Conservation (phyloP, 2,329 filamentous ascomycete genomes). For the Monilinia aucupariae region DNA sequence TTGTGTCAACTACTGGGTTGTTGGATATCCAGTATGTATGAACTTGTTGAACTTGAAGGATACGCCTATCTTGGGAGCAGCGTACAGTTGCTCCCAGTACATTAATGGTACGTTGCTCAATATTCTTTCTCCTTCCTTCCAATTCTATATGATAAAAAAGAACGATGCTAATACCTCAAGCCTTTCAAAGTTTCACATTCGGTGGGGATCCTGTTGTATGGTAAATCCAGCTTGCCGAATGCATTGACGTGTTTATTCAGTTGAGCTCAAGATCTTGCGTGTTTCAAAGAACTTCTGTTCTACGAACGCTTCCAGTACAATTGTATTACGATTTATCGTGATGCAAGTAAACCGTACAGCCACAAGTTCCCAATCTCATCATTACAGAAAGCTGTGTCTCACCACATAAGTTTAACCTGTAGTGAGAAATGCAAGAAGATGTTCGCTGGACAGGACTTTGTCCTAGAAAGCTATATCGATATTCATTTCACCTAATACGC, state of each 20-base stretch:
- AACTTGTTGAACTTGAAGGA: constrained; percentile 7
- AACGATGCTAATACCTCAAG: background rate
- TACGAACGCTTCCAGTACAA: constrained; percentile 9
- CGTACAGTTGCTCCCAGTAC: constrained; percentile 6
- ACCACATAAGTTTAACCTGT: background rate
- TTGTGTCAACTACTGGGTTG: background rate
- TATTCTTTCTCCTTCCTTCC: background rate
- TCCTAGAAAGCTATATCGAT: background rate
- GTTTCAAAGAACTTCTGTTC: background rate
- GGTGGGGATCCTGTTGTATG: constrained; percentile 8
- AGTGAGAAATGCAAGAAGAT: constrained; percentile 5
- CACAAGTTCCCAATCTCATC: background rate
- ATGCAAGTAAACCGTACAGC: constrained; percentile 13
- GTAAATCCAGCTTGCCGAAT: constrained; percentile 9
- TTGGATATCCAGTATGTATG: constrained; percentile 10
- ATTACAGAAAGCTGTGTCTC: constrained; percentile 6
- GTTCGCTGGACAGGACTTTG: background rate
- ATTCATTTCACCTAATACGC: background rate
- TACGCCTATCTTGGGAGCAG: constrained; percentile 8
- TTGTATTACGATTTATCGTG: background rate
- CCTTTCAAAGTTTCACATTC: background rate
- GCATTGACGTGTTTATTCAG: background rate
- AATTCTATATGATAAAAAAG: no score
- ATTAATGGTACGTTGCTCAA: background rate
- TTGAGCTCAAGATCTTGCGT: constrained; percentile 2